Conservation (phyloP, 148 eudicot genomes). For the Vaccinium corymbosum region DNA sequence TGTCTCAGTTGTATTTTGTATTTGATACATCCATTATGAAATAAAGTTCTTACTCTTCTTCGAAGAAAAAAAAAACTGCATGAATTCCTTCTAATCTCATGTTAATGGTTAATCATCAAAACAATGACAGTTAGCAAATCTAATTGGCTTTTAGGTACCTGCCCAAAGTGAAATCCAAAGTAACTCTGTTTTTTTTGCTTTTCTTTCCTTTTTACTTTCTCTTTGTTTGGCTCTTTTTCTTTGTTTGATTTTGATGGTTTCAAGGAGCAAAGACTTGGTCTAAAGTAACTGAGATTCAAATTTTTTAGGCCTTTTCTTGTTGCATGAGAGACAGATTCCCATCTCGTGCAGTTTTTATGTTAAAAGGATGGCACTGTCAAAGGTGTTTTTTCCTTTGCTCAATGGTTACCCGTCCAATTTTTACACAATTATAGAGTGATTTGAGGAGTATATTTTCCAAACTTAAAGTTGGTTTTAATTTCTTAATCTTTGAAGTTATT, state of each 20-base stretch:
- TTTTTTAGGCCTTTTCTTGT: slow-evolving; percentile 16
- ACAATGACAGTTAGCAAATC: slow-evolving; percentile 4
- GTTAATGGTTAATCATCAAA: background rate
- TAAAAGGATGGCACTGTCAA: background rate
- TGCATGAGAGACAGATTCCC: slow-evolving; percentile 21
- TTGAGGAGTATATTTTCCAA: background rate
- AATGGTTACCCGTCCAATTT: background rate
- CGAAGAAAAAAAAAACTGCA: background rate
- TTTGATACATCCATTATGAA: too few species aligned
- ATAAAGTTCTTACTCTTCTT: too few species aligned
- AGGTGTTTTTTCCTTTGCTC: background rate
- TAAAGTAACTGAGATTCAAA: slow-evolving; percentile 27
- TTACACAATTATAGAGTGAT: background rate
- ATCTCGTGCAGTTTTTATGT: slow-evolving; percentile 26
- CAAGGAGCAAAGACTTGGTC: slow-evolving; percentile 37
- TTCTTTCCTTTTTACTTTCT: slow-evolving; percentile 13
- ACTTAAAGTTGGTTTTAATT: background rate
- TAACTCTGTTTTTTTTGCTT: slow-evolving; percentile 7
- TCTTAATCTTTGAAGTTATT: background rate
- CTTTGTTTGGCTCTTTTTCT: slow-evolving; percentile 18
- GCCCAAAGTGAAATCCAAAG: slow-evolving; percentile 21
- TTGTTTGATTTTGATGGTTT: slow-evolving; percentile 29
- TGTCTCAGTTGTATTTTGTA: too few species aligned
- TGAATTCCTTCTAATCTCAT: background rate
- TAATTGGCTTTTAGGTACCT: slow-evolving; percentile 9